Base-by-base conservation (phyloP, 164 flowering plant species). In the Saururus chinensis region DNA sequence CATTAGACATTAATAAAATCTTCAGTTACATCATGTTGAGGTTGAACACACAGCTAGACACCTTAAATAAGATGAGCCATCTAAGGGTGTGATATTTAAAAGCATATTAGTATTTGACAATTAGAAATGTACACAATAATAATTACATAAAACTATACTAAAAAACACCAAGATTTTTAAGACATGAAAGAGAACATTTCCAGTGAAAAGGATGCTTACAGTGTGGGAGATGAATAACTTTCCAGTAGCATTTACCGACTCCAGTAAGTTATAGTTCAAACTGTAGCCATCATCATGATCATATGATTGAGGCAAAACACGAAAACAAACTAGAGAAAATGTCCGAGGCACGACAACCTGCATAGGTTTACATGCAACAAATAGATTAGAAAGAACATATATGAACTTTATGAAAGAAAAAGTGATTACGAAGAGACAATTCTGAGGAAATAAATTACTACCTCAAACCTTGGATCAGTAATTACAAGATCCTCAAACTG, bases 381-480 rank as follows among this genome's bases (percentile, higher is more conserved):
- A 37, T 11, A 40, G 23, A 8, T 35, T 9, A 19, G 42, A 40
- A 35, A 40, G 0, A 37, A 37, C 17, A 19, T 6, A 30, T 30
- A 30, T 30, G 37, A 30, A 30, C 4, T 30, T 2, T 2, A 6
- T 30, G 20, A 57, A 61, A 24, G 24, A 49, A 19, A 22, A 17
- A 17, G 17, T 1, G 10, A 51, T 45, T 26, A 19, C 0, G 37
- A 26, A 42, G 0, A 25, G 26, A 7, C 17, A 60, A 16, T 30
- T 25, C 1, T 25, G 9, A 41, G 23, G 49, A 37, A 6, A 17
- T n/a, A 52, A 53, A 11, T n/a, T 20, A 40, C 19, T 79, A 92
- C 98, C 96, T 92, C 87, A 76, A 92, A 92, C 72, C 89, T 81
- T 12, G 77, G 65, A 66, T 92, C 95, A 70, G 70, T 76, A 69